Base-by-base conservation (phyloP, 352 stramenopile species). In the Peronosclerospora sorghi region DNA sequence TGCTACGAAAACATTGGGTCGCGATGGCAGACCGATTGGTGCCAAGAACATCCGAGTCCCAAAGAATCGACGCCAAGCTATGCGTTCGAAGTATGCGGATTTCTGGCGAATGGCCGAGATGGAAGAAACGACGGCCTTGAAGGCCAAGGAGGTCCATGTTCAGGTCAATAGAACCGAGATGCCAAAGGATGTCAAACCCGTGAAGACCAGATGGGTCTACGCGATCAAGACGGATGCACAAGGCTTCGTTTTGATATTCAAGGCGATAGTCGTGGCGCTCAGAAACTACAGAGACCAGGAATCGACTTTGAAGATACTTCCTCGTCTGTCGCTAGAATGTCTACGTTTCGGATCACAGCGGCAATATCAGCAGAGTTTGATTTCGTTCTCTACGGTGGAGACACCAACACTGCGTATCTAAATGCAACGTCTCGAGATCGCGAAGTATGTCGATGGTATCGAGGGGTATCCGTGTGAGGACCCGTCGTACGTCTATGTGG, bases 71-170 rank as follows among this genome's bases (percentile, higher is more conserved):
- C 6, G 41, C 6, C 10, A 32, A 32, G 30, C 30, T 8, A 39
- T 18, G 30, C 30, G 17, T 20, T 53, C 36, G 2, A 32, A 42
- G 15, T 47, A 15, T n/a, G 0, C 6, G 36, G 30, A 47, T 7
- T 53, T 41, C 21, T 42, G 20, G 5, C 10, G 14, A 18, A n/a
- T 30, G 17, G 45, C 37, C 4, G 36, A 46, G 20, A 14, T 46
- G 12, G 20, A 46, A 14, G 21, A 47, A 35, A 44, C 38, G 27
- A 19, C 24, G 15, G 35, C 26, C 8, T 14, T 51, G 1, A 41
- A 37, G 13, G 19, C 26, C 18, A 44, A 45, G n/a, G 21, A n/a
- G 24, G 36, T 53, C 5, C 24, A 44, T 34, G 1, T 13, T 14
- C 35, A 44, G n/a, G 43, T 44, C 15, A 14, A 29, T 15, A 35